Evolutionary conservation across 805 yeast genomes (phyloP).

Genomic region (Blastobotrys robertii): DNA sequence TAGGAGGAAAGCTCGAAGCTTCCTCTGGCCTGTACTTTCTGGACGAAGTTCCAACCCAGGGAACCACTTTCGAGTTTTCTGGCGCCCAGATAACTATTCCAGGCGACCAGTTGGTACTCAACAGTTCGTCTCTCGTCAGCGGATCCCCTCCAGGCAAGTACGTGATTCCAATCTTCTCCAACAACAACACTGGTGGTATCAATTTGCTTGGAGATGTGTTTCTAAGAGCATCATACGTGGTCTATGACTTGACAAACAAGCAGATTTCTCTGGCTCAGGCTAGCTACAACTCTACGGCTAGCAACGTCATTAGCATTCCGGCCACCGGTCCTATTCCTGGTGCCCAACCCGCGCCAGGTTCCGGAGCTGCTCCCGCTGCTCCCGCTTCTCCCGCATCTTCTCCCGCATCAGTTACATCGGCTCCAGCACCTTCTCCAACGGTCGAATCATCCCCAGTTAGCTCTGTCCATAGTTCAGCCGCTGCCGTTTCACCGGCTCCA

Average conservation of each 20-base stretch:
- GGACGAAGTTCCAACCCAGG: slow-evolving; percentile 5
- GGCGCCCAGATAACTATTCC: slow-evolving; percentile 21
- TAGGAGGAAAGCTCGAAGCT: slow-evolving; percentile 1
- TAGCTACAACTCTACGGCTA: slow-evolving; percentile 14
- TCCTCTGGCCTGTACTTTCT: slow-evolving; percentile 19
- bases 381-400: no score
- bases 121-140: slow-evolving; percentile 6
- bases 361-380: background rate
- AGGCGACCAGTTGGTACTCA: slow-evolving; percentile 10
- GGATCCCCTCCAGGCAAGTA: slow-evolving; percentile 10
- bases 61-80: slow-evolving; percentile 15
- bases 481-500: no score
- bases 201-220: slow-evolving; percentile 47
- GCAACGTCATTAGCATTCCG: slow-evolving; percentile 15
- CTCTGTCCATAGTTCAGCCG: no score
- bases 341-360: slow-evolving; percentile 1
- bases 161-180: slow-evolving; percentile 5
- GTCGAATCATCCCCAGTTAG: no score
- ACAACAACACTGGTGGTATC: background rate
- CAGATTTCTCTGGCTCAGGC: slow-evolving; percentile 49
- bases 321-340: background rate
- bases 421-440: no score
- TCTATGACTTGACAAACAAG: slow-evolving; percentile 51
- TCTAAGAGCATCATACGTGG: slow-evolving; percentile 53
- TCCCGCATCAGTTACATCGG: no score